These are phyloP conservation scores for Colletotrichum salicis DNA, from an alignment of 2,329 filamentous ascomycete species.

Conservation along the genomic window DNA sequence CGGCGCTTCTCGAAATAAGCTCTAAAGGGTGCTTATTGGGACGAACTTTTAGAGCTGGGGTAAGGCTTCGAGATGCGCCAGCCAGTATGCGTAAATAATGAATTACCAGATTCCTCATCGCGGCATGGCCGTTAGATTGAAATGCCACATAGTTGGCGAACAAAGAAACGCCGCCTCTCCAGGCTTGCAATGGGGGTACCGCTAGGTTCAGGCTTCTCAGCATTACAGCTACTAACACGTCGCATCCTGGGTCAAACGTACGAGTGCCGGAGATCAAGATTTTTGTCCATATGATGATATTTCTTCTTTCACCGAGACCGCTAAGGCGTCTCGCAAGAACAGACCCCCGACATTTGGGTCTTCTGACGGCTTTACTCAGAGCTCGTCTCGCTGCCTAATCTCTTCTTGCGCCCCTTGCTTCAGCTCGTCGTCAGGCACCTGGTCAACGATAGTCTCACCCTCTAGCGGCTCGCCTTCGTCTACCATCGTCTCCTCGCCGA, in stretches of 20 bases:
- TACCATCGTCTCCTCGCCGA: conserved; percentile 24
- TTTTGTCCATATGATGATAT: conserved; percentile 16
- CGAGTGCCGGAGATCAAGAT: not conserved
- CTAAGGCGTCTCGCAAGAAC: not conserved
- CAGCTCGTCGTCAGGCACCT: conserved; percentile 39
- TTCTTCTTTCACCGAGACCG: conserved; percentile 20
- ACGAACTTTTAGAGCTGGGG: not conserved
- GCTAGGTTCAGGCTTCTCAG: not conserved
- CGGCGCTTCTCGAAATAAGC: conserved; percentile 18
- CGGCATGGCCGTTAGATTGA: not conserved
- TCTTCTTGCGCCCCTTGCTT: conserved; percentile 34
- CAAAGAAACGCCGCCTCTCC: not conserved
- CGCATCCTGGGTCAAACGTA: not conserved
- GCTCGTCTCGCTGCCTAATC: conserved; percentile 29
- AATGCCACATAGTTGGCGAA: not conserved
- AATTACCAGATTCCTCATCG: not conserved
- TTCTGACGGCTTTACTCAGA: conserved; percentile 8
- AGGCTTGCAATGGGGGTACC: not conserved
- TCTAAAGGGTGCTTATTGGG: not conserved
- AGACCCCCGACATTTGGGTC: not conserved
- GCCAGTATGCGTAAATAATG: too few species aligned
- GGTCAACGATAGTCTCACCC: conserved; percentile 28
- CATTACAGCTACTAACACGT: not conserved
- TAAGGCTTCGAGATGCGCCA: not conserved
- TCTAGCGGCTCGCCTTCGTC: conserved; percentile 35